phyloP scores from a whole-genome alignment of 148 eudicot species.

The Talinum fruticosum region DNA sequence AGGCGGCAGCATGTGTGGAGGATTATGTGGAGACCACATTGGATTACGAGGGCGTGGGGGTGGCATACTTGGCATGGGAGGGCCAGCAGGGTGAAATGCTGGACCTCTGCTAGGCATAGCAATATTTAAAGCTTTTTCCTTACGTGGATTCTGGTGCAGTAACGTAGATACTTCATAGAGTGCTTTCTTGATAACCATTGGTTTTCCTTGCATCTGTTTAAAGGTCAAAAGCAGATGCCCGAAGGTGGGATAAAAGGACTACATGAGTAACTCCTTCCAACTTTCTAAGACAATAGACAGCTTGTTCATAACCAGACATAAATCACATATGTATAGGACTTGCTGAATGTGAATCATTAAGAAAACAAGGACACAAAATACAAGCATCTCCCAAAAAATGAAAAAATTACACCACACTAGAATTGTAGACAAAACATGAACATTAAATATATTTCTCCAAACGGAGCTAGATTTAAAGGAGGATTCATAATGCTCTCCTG shows the following conservation, averaged over 20 bases:
- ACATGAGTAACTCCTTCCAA: background rate
- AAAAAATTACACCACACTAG: background rate
- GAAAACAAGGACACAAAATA: background rate
- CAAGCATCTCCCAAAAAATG: background rate
- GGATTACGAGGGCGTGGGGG: constrained; percentile 36
- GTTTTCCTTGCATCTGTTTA: constrained; percentile 66
- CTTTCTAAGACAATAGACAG: background rate
- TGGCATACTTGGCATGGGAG: constrained; percentile 38
- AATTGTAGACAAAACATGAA: too few species aligned
- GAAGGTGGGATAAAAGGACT: background rate
- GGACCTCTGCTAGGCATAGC: constrained; percentile 38
- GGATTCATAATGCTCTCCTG: background rate
- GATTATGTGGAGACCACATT: constrained; percentile 45
- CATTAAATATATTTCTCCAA: background rate
- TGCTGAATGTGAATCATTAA: background rate
- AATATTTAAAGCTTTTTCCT: constrained; percentile 49
- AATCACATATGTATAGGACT: background rate
- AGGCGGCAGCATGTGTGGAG: constrained; percentile 41
- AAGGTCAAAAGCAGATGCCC: background rate
- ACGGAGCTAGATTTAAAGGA: background rate
- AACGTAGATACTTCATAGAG: constrained; percentile 63
- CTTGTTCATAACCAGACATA: background rate
- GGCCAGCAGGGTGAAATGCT: constrained; percentile 46
- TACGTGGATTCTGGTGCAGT: constrained; percentile 77
- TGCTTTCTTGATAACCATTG: constrained; percentile 51